Percentiles rank a stretch among this genome's conserved stretches.
Conservation (phyloP, 352 stramenopile species). For the Phytopythium litorale region DNA sequence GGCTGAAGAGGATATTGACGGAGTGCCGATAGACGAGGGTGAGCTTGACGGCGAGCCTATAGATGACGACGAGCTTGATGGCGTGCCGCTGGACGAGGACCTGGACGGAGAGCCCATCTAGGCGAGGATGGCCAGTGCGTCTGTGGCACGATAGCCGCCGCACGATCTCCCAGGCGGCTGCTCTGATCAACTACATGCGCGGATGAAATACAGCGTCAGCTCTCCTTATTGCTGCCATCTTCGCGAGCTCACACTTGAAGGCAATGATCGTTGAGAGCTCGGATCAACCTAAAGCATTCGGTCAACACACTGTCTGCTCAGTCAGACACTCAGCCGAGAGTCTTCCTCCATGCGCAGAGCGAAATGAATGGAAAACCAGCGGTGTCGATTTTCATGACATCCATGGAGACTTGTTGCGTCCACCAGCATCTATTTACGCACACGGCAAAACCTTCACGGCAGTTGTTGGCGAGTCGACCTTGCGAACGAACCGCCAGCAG, state of each 20-base stretch:
- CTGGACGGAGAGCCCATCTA: conserved; percentile 28
- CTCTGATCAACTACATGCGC: too few species aligned
- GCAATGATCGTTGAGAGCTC: conserved; percentile 2
- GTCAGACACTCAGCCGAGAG: background rate
- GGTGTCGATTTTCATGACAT: too few species aligned
- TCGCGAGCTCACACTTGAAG: conserved; percentile 9
- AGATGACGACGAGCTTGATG: conserved; percentile 37
- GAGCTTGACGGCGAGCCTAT: conserved; percentile 28
- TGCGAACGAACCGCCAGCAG: background rate
- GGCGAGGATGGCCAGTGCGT: background rate
- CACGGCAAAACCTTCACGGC: too few species aligned
- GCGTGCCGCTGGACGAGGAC: conserved; percentile 36
- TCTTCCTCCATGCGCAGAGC: too few species aligned
- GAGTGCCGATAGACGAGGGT: conserved; percentile 20
- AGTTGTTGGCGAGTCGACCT: background rate
- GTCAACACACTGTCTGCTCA: conserved; percentile 8
- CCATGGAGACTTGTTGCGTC: too few species aligned
- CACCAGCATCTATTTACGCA: too few species aligned
- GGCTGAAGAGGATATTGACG: conserved; percentile 8
- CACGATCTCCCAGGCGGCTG: too few species aligned
- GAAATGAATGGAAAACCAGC: too few species aligned
- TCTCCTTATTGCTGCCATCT: background rate
- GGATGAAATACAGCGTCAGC: too few species aligned
- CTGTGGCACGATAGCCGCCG: too few species aligned
- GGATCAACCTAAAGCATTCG: conserved; percentile 12